These are phyloP conservation scores for Annulohypoxylon maeteangense DNA, from an alignment of 495 filamentous ascomycete species.

Conservation along the genomic window DNA sequence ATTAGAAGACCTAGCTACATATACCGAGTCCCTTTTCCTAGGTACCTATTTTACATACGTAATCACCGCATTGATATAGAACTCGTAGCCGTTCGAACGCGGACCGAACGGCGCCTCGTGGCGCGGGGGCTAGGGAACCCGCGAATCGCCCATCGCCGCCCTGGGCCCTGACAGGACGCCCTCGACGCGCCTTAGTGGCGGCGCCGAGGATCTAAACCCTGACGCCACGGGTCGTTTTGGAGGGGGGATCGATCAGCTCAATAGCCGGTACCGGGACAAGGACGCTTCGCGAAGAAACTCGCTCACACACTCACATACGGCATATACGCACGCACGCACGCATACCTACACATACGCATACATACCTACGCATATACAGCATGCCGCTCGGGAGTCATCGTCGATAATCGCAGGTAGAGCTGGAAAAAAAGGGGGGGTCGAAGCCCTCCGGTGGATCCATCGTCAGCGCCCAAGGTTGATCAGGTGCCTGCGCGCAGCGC, in stretches of 20 bases:
- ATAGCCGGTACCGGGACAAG: slow-evolving; percentile 7
- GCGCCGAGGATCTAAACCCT: slow-evolving; percentile 27
- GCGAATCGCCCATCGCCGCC: background rate
- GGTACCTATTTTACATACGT: background rate
- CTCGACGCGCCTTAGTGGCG: slow-evolving; percentile 13
- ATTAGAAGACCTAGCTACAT: background rate
- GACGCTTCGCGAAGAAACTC: background rate
- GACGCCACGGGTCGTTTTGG: slow-evolving; percentile 26
- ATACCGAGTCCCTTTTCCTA: background rate
- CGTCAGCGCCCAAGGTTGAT: slow-evolving; percentile 37
- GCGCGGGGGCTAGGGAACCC: background rate
- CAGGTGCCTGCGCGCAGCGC: slow-evolving; percentile 36
- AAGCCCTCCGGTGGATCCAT: slow-evolving; percentile 23
- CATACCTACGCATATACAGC: background rate
- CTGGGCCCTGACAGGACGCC: slow-evolving; percentile 6
- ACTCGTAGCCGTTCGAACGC: slow-evolving; percentile 21
- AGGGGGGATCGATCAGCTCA: slow-evolving; percentile 22
- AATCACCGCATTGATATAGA: slow-evolving; percentile 7
- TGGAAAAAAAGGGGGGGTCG: slow-evolving; percentile 11
- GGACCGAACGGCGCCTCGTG: slow-evolving; percentile 34
- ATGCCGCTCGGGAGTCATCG: background rate
- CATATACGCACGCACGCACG: background rate
- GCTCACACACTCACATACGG: background rate
- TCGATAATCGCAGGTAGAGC: background rate
- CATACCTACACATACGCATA: background rate